These are phyloP conservation scores for Trichoderma virens DNA, from an alignment of 495 filamentous ascomycete genomes.

Conservation along the genomic window DNA sequence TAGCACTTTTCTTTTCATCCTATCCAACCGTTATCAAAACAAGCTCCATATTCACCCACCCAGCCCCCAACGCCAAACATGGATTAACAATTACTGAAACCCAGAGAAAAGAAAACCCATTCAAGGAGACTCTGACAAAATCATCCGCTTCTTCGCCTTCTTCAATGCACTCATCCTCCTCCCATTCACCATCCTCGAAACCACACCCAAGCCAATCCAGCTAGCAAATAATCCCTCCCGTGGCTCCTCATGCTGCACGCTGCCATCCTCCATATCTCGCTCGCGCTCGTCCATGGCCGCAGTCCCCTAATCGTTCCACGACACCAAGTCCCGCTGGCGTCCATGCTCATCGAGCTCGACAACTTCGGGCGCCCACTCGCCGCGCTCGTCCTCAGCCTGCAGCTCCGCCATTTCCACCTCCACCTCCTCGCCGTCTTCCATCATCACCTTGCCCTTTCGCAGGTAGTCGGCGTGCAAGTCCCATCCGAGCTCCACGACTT, in stretches of 20 bases:
- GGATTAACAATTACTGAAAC: not conserved
- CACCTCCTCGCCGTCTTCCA: slow-evolving; percentile 73
- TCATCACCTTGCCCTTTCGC: slow-evolving; percentile 48
- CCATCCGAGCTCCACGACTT: slow-evolving; percentile 37
- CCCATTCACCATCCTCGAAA: not conserved
- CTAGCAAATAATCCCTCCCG: not conserved
- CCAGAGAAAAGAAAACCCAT: not conserved
- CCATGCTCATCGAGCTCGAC: slow-evolving; percentile 57
- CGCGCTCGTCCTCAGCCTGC: slow-evolving; percentile 76
- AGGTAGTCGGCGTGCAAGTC: slow-evolving; percentile 33
- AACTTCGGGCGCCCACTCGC: slow-evolving; percentile 78
- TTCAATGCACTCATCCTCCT: not conserved
- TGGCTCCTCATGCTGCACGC: not conserved
- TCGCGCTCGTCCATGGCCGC: not conserved
- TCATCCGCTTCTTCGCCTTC: not conserved
- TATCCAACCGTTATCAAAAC: too few relatives aligned
- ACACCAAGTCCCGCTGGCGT: slow-evolving; percentile 40
- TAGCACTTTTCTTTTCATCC: too few relatives aligned
- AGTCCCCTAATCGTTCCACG: slow-evolving; percentile 24
- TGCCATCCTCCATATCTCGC: not conserved
- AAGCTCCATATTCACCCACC: too few relatives aligned
- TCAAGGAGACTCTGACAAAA: not conserved
- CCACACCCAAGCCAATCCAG: not conserved
- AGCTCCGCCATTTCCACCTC: slow-evolving; percentile 67
- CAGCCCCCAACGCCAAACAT: too few relatives aligned